Base-by-base conservation (phyloP, 2,329 filamentous ascomycete species). In the Pseudocercospora ulei region DNA sequence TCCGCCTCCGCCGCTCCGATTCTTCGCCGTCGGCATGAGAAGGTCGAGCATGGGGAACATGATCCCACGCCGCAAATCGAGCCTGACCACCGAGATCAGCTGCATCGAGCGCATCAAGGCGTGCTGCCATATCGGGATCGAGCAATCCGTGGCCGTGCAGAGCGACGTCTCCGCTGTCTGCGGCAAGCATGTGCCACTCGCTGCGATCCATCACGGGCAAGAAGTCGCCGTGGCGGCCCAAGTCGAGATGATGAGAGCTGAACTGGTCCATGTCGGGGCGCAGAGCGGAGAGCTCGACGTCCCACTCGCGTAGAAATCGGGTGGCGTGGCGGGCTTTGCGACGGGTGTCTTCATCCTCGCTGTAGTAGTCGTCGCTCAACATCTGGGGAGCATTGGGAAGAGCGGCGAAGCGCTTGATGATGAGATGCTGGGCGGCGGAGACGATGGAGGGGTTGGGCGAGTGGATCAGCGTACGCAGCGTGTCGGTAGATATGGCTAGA, bases 1-100 rank as follows among this genome's bases (percentile, higher is more conserved):
- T 72, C 48, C 86, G 30, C 24, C 54, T 72, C 43, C 85, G 69
- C 44, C 87, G 67, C 37, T 80, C 73, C 53, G 82, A 78, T 58
- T 88, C 82, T 56, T 77, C 77, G 4, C 63, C 67, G 43, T 52
- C 38, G 65, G 54, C 31, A 62, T 60, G 29, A 63, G 43, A 12
- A 7, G 7, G 30, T 33, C 30, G 16, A 6, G 16, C n/a, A 19
- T 36, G 23, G 29, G 47, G 39, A 17, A 46, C 39, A 22, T 37
- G 31, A 11, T 48, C 29, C 54, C 37, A 51, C 5, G 46, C 47
- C 7, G 43, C 44, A 19, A 51, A 46, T 9, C 38, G 20, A 12
- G 41, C 44, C 14, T 35, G 29, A 1, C n/a, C 7, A 6, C 30
- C 43, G 4, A 34, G 23, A 38, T 79, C 73, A 53, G 82, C 78